Percentiles rank a stretch among this genome's conserved stretches.
These are phyloP conservation scores for Elasticomyces elasticus DNA, from an alignment of 495 filamentous ascomycete species.

Conservation along the genomic window DNA sequence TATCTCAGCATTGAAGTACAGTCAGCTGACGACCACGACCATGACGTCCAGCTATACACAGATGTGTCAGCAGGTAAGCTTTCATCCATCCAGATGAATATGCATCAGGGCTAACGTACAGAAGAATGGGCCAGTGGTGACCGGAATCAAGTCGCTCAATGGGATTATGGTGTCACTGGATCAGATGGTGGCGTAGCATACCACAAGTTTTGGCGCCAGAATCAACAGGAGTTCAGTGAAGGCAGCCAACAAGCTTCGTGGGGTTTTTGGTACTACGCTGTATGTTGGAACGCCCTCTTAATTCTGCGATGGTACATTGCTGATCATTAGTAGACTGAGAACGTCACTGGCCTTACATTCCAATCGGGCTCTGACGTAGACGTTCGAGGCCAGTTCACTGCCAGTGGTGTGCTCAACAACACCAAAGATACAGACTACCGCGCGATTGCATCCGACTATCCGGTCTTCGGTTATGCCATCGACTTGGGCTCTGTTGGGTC, in stretches of 20 bases:
- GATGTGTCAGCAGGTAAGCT: constrained; percentile 51
- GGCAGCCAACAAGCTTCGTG: constrained; percentile 68
- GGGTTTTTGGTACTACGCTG: constrained; percentile 51
- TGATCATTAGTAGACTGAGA: constrained; percentile 46
- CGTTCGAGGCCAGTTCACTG: constrained; percentile 41
- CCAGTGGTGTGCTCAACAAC: constrained; percentile 38
- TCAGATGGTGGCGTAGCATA: constrained; percentile 36
- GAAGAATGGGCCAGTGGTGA: constrained; percentile 52
- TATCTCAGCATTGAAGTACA: constrained; percentile 46
- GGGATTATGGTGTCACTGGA: constrained; percentile 42
- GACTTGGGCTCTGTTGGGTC: constrained; percentile 41
- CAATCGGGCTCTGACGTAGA: constrained; percentile 41
- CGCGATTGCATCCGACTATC: constrained; percentile 43
- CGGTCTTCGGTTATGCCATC: constrained; percentile 46
- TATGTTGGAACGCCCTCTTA: not conserved
- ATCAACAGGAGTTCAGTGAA: constrained; percentile 61
- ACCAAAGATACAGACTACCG: constrained; percentile 42
- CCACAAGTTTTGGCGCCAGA: constrained; percentile 51
- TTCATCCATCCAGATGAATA: not conserved
- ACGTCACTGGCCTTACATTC: constrained; percentile 29
- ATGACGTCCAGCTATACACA: constrained; percentile 50
- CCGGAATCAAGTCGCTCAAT: constrained; percentile 39
- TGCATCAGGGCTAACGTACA: constrained; percentile 14
- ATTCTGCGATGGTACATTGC: not conserved
- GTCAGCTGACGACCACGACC: constrained; percentile 42